Conservation (phyloP, 108 stramenopile genomes). For the Pseudonitzschia delicatissima region DNA sequence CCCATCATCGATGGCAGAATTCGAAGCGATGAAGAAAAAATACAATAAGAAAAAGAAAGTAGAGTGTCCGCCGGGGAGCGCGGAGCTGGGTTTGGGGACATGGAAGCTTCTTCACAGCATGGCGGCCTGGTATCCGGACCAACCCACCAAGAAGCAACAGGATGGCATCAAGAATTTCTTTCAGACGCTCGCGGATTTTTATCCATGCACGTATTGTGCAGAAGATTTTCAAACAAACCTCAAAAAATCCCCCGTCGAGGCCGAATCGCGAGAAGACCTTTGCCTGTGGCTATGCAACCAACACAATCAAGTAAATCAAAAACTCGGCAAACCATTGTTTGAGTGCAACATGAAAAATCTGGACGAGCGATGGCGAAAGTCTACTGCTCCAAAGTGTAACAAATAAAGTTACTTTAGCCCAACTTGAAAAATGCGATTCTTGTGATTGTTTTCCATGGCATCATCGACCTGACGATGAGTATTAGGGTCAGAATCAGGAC, state of each 20-base stretch:
- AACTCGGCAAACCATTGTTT: conserved; percentile 75
- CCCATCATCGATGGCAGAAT: conserved; percentile 44
- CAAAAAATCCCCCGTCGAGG: conserved; percentile 50
- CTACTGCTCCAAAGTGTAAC: conserved; percentile 55
- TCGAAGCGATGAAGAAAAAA: conserved; percentile 24
- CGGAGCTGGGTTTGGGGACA: conserved; percentile 62
- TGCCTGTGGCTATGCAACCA: conserved; percentile 86
- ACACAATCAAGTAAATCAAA: conserved; percentile 81
- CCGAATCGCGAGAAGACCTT: conserved; percentile 69
- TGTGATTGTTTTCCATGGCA: no score
- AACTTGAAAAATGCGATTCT: no score
- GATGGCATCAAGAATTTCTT: conserved; percentile 61
- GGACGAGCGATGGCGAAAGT: conserved; percentile 86
- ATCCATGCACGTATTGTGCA: conserved; percentile 85
- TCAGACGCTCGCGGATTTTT: conserved; percentile 66
- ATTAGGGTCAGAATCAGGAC: no score
- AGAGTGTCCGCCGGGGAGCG: conserved; percentile 71
- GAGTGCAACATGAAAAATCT: conserved; percentile 67
- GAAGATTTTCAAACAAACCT: conserved; percentile 74
- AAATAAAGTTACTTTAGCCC: not conserved
- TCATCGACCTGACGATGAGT: no score
- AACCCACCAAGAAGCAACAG: conserved; percentile 62
- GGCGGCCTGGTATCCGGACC: conserved; percentile 87
- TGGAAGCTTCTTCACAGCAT: conserved; percentile 84
- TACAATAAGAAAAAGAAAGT: conserved; percentile 26